Base-by-base conservation (phyloP, 2,329 filamentous ascomycete genomes). In the Falciphora oryzae region DNA sequence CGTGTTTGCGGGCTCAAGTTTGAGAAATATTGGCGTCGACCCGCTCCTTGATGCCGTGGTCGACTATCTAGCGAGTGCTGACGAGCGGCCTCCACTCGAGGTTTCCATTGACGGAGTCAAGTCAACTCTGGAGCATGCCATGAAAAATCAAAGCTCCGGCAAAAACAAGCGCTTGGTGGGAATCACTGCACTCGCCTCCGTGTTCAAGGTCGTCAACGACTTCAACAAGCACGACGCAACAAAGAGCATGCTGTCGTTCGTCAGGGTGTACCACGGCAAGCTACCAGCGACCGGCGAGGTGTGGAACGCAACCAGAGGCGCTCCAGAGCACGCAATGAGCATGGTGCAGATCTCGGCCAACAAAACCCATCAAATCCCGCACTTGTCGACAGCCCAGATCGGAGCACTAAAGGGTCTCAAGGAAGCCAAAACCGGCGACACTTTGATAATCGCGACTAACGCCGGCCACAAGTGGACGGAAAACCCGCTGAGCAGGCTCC, bases 121-220 rank as follows among this genome's bases (percentile, higher is more conserved):
- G 0, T 78, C 89, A 2, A 69, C 71, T 31, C 70, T 81, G 22
- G 69, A 73, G 29, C 69, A 80, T 2, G 71, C 82, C 7, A 73
- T 86, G 22, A 25, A 50, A 61, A 61, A 31, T 18, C 25, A 28
- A 25, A 25, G 11, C 57, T 18, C 31, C 14, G 22, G 1, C 74
- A 76, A 29, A 44, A 63, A 63, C 27, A 63, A 63, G 50, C 50
- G 29, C 14, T 14, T 18, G n/a, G 50, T 31, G 10, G 72, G 71
- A 2, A 67, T 78, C 61, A 77, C 79, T 11, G 78, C 82, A 7
- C 77, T 86, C 3, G 83, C 86, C 31, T 91, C 89, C 22, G 85
- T 98, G 1, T 99, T 98, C 84, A 99, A 99, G 76, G 95, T 98
- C 7, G 92, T 95, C 68, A 90, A 94, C 69, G 94, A 98, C 71